phyloP scores from a whole-genome alignment of 2,329 filamentous ascomycete genomes.

The Exophiala aquamarina region DNA sequence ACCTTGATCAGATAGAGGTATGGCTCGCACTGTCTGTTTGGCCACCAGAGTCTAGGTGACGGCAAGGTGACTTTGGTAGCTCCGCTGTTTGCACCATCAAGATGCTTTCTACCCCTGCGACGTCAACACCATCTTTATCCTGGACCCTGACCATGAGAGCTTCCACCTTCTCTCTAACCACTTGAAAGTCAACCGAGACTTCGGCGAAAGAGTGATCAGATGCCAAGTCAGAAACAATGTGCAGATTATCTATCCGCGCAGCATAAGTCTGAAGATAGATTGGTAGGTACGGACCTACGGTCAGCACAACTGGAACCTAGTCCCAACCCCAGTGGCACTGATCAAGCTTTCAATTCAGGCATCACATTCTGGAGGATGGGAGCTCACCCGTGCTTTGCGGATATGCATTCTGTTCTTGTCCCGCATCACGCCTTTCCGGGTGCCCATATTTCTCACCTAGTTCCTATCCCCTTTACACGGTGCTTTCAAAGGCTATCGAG shows the following conservation, averaged over 20 bases:
- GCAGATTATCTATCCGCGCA: slow-evolving; percentile 59
- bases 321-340: slow-evolving; percentile 59
- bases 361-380: slow-evolving; percentile 29
- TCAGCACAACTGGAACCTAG: slow-evolving; percentile 66
- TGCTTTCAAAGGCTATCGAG: slow-evolving; percentile 50
- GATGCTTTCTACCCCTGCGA: slow-evolving; percentile 29
- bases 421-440: slow-evolving; percentile 2
- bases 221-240: slow-evolving; percentile 40
- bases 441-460: slow-evolving; percentile 21
- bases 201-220: slow-evolving; percentile 41
- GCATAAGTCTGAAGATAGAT: slow-evolving; percentile 66
- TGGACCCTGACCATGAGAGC: slow-evolving; percentile 32
- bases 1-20: slow-evolving; percentile 56
- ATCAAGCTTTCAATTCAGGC: background rate
- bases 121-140: slow-evolving; percentile 30
- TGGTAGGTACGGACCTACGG: slow-evolving; percentile 65
- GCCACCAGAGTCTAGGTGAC: slow-evolving; percentile 58
- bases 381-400: slow-evolving; percentile 56
- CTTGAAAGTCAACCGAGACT: slow-evolving; percentile 39
- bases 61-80: slow-evolving; percentile 2
- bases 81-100: slow-evolving; percentile 1
- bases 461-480: slow-evolving; percentile 39
- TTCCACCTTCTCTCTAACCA: slow-evolving; percentile 30
- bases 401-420: slow-evolving; percentile 40
- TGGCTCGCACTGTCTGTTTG: slow-evolving; percentile 58